A percentile compares a stretch with the other conserved stretches of the same genome.
phyloP scores from a whole-genome alignment of 1,284 basidiomycete species.

The Trametes sp. region DNA sequence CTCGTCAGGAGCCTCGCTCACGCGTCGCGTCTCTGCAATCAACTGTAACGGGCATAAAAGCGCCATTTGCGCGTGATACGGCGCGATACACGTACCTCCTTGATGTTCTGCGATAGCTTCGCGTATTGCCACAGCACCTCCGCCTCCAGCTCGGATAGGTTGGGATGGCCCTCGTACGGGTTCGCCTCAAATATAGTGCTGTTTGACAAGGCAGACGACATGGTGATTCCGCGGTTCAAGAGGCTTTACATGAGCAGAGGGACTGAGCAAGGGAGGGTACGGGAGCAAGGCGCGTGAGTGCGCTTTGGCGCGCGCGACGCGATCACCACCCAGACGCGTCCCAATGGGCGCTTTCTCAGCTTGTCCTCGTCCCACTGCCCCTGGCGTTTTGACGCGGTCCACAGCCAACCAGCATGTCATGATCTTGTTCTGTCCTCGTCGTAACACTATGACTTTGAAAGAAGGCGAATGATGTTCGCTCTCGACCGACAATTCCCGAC shows the following conservation, averaged over 20 bases:
- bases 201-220: conserved; percentile 36
- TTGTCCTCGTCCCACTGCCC: background rate
- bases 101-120: conserved; percentile 61
- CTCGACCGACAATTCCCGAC: too few species aligned
- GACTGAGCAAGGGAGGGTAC: background rate
- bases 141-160: conserved; percentile 57
- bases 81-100: conserved; percentile 62
- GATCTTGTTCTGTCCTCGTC: too few species aligned
- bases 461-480: too few species aligned
- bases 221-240: background rate
- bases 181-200: conserved; percentile 62
- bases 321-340: background rate
- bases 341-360: background rate
- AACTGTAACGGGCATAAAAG: conserved; percentile 59
- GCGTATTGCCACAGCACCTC: conserved; percentile 70
- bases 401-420: too few species aligned
- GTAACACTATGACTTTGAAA: too few species aligned
- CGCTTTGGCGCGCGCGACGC: conserved; percentile 1
- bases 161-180: conserved; percentile 73
- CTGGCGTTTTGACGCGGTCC: too few species aligned
- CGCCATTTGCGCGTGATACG: too few species aligned
- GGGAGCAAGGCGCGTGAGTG: background rate
- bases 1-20: conserved; percentile 77
- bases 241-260: conserved; percentile 13
- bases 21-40: conserved; percentile 61